Evolutionary conservation across 2,329 filamentous ascomycete genomes (phyloP).

Genomic region (Tolypocladium album): DNA sequence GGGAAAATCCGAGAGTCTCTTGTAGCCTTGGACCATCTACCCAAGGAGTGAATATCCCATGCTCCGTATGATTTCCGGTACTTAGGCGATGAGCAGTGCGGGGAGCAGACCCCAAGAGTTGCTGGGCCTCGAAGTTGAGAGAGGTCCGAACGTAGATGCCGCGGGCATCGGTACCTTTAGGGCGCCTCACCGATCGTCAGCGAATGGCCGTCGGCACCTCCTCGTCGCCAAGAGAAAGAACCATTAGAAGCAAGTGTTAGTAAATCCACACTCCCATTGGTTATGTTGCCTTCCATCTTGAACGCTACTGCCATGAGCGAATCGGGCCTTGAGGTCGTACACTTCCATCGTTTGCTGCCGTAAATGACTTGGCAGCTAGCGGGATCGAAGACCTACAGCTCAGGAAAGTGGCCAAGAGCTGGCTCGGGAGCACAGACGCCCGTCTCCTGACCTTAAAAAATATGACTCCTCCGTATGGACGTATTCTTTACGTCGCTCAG

Average conservation of each 20-base stretch:
- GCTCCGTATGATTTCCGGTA: not conserved
- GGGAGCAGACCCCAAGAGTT: not conserved
- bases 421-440: not conserved
- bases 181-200: not conserved
- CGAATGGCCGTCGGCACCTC: not conserved
- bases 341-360: not conserved
- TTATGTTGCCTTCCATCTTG: no score
- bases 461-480: not conserved
- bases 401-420: not conserved
- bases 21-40: not conserved
- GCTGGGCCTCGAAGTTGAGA: not conserved
- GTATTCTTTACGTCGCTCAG: not conserved
- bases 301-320: not conserved
- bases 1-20: conserved; percentile 3
- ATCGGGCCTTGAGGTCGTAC: not conserved
- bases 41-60: not conserved
- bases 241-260: not conserved
- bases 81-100: not conserved
- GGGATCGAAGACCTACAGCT: not conserved
- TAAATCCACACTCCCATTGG: not conserved
- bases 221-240: not conserved
- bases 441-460: not conserved
- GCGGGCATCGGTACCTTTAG: not conserved
- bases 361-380: not conserved
- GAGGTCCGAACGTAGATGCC: not conserved